Evolutionary conservation across 2,329 filamentous ascomycete genomes (phyloP), one percentile per base, ranked within the genome.

Genomic region (Didymella exigua): DNA sequence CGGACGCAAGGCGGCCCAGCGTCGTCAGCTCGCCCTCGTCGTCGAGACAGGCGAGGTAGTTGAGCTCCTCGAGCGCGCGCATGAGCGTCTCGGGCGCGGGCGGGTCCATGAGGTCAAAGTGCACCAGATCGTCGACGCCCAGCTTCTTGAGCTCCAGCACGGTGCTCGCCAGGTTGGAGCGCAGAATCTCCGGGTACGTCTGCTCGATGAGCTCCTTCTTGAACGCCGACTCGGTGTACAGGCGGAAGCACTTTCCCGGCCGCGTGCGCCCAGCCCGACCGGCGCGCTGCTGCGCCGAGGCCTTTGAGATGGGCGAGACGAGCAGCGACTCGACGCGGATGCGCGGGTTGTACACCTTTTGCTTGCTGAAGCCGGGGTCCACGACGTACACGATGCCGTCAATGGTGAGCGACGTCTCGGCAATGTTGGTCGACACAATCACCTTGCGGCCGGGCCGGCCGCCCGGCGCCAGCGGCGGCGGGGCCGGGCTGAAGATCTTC

Each of bases 371-470:
- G 30, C 95, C 95, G 2, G 95, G 93, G 70, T 99, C 95, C n/a
- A 99, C 93, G 29, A 99, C 95, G 71, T 97, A 99, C 30, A 99
- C 95, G 61, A 99, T 99, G 73, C 95, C 95, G 72, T 99, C 95
- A 58, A 99, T 99, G 41, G 95, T 99, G 77, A 99, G 85, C 69
- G 89, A 93, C 0, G 95, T 99, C 80, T 99, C 95, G 38, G 95
- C 95, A 76, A 99, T 99, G 76, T 99, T 99, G 63, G 95, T 99
- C 9, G 93, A 91, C 26, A 99, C 84, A 66, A 99, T 96, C 72
- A 88, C 88, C 77, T 99, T 99, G 59, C 95, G 85, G n/a, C 95
- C 95, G 0, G 95, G 90, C 19, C 88, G 84, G 31, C 93, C 93
- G 50, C 90, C 91, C 48, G 86, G 84, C 63, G 83, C 88, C 58